These are phyloP conservation scores for Heritiera littoralis DNA, from an alignment of 345 rosid genomes.

Conservation along the genomic window DNA sequence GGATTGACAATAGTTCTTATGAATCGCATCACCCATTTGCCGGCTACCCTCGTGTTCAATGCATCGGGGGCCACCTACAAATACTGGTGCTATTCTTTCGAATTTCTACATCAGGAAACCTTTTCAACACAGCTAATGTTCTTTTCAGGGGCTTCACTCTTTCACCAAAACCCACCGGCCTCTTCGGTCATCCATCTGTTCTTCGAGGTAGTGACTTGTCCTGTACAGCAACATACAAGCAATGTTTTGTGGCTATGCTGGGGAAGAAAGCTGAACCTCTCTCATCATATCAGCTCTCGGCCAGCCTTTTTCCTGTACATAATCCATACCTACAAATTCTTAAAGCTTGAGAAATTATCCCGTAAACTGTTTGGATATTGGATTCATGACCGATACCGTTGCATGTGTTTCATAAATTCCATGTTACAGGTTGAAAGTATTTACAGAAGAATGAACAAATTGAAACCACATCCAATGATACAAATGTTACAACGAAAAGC, in stretches of 20 bases:
- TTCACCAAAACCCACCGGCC: constrained; percentile 15
- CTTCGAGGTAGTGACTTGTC: constrained; percentile 12
- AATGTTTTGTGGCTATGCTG: not conserved
- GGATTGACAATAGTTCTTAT: not conserved
- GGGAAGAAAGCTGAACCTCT: not conserved
- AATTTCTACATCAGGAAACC: constrained; percentile 39
- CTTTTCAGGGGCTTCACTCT: not conserved
- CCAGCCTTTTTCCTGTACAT: not conserved
- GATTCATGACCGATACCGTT: not conserved
- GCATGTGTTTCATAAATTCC: constrained; percentile 20
- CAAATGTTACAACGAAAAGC: constrained; percentile 36
- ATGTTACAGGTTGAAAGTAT: constrained; percentile 35
- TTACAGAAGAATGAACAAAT: constrained; percentile 57
- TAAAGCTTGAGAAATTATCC: not conserved
- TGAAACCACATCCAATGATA: constrained; percentile 23
- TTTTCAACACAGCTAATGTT: constrained; percentile 6
- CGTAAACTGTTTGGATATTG: not conserved
- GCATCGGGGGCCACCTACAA: constrained; percentile 28
- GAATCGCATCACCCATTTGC: no score
- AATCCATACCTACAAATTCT: not conserved
- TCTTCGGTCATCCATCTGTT: constrained; percentile 17
- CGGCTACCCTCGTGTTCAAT: constrained; percentile 24
- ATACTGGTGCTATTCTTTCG: constrained; percentile 40
- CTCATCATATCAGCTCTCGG: not conserved
- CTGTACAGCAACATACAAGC: not conserved